A percentile compares a stretch with the other conserved stretches of the same genome.
Conservation (phyloP, 805 yeast species). For the Teunomyces lycoperdinae region DNA sequence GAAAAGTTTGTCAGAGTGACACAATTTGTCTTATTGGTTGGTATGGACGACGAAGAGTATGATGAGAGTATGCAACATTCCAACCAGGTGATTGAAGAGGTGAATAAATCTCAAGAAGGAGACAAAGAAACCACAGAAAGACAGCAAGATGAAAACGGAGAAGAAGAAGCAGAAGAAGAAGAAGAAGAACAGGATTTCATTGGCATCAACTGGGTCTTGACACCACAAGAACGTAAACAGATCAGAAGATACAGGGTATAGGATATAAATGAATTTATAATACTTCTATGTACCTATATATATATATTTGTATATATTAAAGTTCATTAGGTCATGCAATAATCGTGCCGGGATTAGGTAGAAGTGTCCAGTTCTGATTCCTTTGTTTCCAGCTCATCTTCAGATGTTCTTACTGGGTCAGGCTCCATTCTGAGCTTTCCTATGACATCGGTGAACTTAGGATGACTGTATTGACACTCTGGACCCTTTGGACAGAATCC, state of each 20-base stretch:
- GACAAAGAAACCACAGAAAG: background rate
- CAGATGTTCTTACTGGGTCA: slow-evolving; percentile 18
- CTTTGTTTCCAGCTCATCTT: background rate
- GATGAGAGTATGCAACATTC: slow-evolving; percentile 29
- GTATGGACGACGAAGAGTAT: slow-evolving; percentile 68
- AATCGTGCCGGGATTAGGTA: background rate
- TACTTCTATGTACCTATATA: background rate
- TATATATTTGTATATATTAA: background rate
- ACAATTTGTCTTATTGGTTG: slow-evolving; percentile 77
- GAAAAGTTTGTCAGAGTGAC: slow-evolving; percentile 79
- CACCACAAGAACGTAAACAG: slow-evolving; percentile 68
- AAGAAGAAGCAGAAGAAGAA: slow-evolving; percentile 35
- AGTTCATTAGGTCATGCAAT: background rate
- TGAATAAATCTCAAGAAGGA: slow-evolving; percentile 2
- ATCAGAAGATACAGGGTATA: slow-evolving; percentile 58
- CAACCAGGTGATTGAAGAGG: slow-evolving; percentile 10
- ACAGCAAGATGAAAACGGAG: slow-evolving; percentile 29
- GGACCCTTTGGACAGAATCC: slow-evolving; percentile 51
- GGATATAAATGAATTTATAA: slow-evolving; percentile 7
- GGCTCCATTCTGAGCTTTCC: slow-evolving; percentile 43
- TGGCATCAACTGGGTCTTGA: slow-evolving; percentile 66
- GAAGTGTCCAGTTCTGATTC: background rate
- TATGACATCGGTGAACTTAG: slow-evolving; percentile 55
- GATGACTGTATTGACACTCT: slow-evolving; percentile 78
- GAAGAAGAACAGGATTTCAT: slow-evolving; percentile 23